Base-by-base conservation (phyloP, 257 asterid genomes). In the Nicotiana tabacum region DNA sequence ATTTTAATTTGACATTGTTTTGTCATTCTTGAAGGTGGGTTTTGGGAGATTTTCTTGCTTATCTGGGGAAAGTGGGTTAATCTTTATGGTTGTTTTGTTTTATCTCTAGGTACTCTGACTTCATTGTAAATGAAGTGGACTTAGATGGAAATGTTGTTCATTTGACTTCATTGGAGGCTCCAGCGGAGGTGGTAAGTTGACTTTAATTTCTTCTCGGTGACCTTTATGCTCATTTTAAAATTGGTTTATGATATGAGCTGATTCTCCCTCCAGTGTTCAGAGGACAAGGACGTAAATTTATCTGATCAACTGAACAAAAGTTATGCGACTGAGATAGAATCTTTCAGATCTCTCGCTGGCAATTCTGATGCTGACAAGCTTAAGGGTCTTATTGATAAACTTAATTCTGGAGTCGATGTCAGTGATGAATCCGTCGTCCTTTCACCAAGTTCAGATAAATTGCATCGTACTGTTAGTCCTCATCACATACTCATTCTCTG, bases 71-170 rank as follows among this genome's bases (percentile, higher is more conserved):
- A 61, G 27, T 37, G 56, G 83, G 80, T 29, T 33, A n/a, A 56
- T 21, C 82, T 70, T 84, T 51, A 11, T 81, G 67, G 29, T 66
- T 82, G 51, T 64, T 77, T 80, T 53, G 83, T 67, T 78, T 62
- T 27, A 29, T 81, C 81, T 83, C 77, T 89, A 96, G 99, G 89
- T 96, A 94, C 85, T 94, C 98, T 1, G 98, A 96, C 91, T 96
- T 96, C 81, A 94, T 96, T 77, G 99, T 96, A 62, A 96, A 96
- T 80, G 99, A 96, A 90, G 98, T 96, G 72, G 98, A 84, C 86
- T 84, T 93, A 89, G 98, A 90, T 84, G 99, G 97, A 61, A 90
- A 88, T 77, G 91, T 93, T 84, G 98, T 92, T 81, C 98, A 89
- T 81, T 88, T 96, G 85, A 96, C 95, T 64, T 88, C 91, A 21